These are phyloP conservation scores for Niebla homalea DNA, from an alignment of 495 filamentous ascomycete genomes.

Conservation along the genomic window DNA sequence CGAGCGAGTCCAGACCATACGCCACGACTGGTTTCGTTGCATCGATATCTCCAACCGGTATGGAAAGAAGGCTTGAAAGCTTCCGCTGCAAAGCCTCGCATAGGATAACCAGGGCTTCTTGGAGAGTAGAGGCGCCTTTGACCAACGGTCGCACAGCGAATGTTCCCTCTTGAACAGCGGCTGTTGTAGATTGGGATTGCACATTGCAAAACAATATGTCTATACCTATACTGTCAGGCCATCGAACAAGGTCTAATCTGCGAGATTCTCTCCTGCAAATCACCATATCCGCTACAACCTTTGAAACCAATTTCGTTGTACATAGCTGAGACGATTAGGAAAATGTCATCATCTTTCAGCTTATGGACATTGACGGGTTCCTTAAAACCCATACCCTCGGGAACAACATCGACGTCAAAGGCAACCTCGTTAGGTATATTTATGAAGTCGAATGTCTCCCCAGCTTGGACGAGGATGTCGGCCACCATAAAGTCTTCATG, in stretches of 20 bases:
- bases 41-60: no score
- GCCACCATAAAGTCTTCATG: not conserved
- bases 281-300: not conserved
- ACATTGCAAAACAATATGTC: no score
- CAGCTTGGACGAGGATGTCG: not conserved
- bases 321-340: not conserved
- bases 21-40: constrained; percentile 26
- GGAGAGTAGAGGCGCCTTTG: no score
- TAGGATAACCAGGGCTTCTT: no score
- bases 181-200: no score
- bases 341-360: not conserved
- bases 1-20: constrained; percentile 50
- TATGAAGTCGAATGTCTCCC: not conserved
- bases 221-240: no score
- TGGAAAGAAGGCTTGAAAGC: no score
- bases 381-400: not conserved
- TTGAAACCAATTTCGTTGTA: not conserved
- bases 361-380: not conserved
- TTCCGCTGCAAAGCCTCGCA: no score
- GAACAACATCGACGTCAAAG: not conserved
- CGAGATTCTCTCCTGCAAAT: no score
- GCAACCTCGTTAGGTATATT: not conserved
- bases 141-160: no score
- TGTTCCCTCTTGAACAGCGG: no score
- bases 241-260: no score